Conservation (phyloP, 441 rosid genomes). For the Erodium trifolium region DNA sequence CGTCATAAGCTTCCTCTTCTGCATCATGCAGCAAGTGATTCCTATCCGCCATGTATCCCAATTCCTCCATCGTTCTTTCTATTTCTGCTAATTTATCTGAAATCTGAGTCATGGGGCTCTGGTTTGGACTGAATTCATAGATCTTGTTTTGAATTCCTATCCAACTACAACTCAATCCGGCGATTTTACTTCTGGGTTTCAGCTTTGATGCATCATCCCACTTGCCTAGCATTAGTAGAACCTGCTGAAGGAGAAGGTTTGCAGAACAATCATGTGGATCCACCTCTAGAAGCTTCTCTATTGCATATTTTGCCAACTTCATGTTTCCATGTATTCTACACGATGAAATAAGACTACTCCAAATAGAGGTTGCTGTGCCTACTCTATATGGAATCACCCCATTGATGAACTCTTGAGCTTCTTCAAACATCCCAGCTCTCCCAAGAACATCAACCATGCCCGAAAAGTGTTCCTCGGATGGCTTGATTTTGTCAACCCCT, state of each 20-base stretch:
- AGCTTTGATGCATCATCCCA: constrained; percentile 21
- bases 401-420: constrained; percentile 20
- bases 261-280: constrained; percentile 22
- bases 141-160: constrained; percentile 24
- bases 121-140: constrained; percentile 19
- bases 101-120: constrained; percentile 12
- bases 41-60: constrained; percentile 19
- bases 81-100: constrained; percentile 22
- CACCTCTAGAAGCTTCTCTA: constrained; percentile 24
- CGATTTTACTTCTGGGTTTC: background rate
- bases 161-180: constrained; percentile 13
- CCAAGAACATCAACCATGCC: constrained; percentile 25
- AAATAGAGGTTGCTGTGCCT: constrained; percentile 15
- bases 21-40: constrained; percentile 20
- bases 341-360: constrained; percentile 23
- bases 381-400: constrained; percentile 13
- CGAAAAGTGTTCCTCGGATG: constrained; percentile 26
- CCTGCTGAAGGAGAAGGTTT: constrained; percentile 19
- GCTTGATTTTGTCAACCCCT: constrained; percentile 17
- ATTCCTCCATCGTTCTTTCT: constrained; percentile 21
- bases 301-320: constrained; percentile 23
- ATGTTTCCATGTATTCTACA: constrained; percentile 19
- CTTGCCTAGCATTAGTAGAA: constrained; percentile 17
- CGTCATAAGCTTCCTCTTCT: constrained; percentile 25
- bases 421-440: constrained; percentile 23